Evolutionary conservation across 2,329 filamentous ascomycete genomes (phyloP), one percentile per base, ranked within the genome.

Genomic region (Penicillium crustosum): DNA sequence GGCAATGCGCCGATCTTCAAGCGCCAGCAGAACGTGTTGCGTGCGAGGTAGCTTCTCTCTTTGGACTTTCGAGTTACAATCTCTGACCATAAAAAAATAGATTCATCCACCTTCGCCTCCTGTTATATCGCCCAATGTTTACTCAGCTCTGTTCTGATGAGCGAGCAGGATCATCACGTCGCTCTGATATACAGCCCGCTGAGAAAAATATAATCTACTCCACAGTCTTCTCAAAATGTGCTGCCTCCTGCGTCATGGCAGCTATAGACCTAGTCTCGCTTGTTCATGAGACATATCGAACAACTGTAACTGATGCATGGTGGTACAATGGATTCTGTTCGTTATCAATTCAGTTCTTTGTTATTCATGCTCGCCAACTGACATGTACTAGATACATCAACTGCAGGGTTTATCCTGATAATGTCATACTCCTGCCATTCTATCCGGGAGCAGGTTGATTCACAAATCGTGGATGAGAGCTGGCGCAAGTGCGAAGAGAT

Each of bases 311-410:
- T 3, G 72, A 71, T 23, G 63, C 68, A 4, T 75, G 73, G 74
- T 77, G 74, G 75, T 76, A 75, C 57, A 76, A 76, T 54, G 72
- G 70, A 10, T 74, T 76, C 17, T 77, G 74, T 75, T 66, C 38
- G 72, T 65, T 9, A 1, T 21, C 3, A 4, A 9, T 31, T 12
- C 12, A 0, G 17, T 45, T 15, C 3, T 41, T 9, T 21, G n/a
- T 21, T 3, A n/a, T 27, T 27, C 17, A 50, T 21, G 23, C 10
- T 49, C 23, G 50, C n/a, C 25, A n/a, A 15, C 29, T 38, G 19
- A 59, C 39, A 12, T 15, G 8, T 33, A 4, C 10, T 38, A 71
- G 69, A 72, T 57, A 68, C 68, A 12, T 70, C 70, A 1, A 71
- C 70, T 3, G 69, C 68, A 19, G 70, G 66, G 5, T 68, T 70